phyloP scores from a whole-genome alignment of 345 rosid species.

The Limnanthes douglasii region DNA sequence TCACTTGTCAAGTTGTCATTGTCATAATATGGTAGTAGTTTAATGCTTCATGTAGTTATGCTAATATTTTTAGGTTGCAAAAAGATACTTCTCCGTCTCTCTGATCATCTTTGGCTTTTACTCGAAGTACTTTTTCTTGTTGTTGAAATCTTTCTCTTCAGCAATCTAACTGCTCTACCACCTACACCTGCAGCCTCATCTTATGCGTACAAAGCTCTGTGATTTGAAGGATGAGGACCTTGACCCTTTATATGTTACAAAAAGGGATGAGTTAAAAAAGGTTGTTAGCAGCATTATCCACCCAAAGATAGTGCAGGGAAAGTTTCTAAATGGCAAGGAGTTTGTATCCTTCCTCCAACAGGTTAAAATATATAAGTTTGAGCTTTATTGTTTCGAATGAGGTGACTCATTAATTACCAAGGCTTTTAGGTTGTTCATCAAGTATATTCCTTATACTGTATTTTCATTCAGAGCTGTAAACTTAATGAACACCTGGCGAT shows the following conservation, averaged over 20 bases:
- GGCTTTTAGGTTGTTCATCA: no score
- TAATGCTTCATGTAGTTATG: no score
- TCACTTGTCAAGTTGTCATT: no score
- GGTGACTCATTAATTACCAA: no score
- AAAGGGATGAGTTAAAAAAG: conserved; percentile 67
- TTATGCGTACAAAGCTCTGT: conserved; percentile 91
- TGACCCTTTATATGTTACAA: conserved; percentile 67
- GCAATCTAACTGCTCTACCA: conserved; percentile 14
- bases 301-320: conserved; percentile 95
- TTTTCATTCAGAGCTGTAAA: no score
- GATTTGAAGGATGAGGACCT: conserved; percentile 90
- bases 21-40: no score
- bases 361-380: conserved; percentile 26
- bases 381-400: conserved; percentile 2
- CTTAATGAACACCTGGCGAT: no score
- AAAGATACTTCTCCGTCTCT: no score
- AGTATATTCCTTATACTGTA: no score
- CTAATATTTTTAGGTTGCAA: no score
- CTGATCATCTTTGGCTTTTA: no score
- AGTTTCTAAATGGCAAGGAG: conserved; percentile 72
- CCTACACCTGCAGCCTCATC: conserved; percentile 57
- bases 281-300: conserved; percentile 63
- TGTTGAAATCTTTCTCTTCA: conserved; percentile 7
- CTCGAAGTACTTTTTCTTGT: no score
- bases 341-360: conserved; percentile 84